A percentile compares a stretch with the other conserved stretches of the same genome.
These are phyloP conservation scores for Nymphaea colorata DNA, from an alignment of 164 flowering plant genomes.

Conservation along the genomic window DNA sequence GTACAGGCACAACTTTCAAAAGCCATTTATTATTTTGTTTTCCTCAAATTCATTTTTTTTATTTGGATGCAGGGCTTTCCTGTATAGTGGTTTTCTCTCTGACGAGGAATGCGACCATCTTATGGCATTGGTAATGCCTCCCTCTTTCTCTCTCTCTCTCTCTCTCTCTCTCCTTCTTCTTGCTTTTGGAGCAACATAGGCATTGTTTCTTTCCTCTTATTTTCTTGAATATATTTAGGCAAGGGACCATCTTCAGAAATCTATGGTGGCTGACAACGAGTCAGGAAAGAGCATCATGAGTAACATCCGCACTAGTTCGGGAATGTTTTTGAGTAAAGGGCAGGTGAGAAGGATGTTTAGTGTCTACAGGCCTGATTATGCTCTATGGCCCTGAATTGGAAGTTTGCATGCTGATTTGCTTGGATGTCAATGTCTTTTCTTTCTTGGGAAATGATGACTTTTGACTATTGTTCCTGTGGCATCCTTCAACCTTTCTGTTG, in stretches of 20 bases:
- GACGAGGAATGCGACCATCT: constrained; percentile 77
- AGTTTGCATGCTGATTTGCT: no score
- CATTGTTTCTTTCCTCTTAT: not conserved
- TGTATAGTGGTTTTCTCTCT: constrained; percentile 56
- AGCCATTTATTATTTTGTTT: not conserved
- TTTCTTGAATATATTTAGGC: constrained; percentile 14
- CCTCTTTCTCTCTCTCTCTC: not conserved
- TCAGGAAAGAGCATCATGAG: constrained; percentile 2
- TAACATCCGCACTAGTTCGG: constrained; percentile 9
- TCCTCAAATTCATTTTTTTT: not conserved
- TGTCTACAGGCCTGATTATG: no score
- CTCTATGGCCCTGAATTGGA: no score
- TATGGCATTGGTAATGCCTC: constrained; percentile 46
- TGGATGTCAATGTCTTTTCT: no score
- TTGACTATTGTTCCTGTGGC: no score
- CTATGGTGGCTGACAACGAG: constrained; percentile 1
- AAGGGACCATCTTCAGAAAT: constrained; percentile 8
- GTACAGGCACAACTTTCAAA: not conserved
- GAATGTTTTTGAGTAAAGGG: constrained; percentile 8
- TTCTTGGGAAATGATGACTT: no score
- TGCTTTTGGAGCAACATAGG: not conserved
- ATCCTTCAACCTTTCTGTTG: no score
- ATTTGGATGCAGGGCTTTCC: constrained; percentile 49
- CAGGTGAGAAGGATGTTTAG: constrained; percentile 10
- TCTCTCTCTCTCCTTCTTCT: not conserved